Evolutionary conservation across 2,329 filamentous ascomycete species (phyloP).

Genomic region (Thelonectria olida): DNA sequence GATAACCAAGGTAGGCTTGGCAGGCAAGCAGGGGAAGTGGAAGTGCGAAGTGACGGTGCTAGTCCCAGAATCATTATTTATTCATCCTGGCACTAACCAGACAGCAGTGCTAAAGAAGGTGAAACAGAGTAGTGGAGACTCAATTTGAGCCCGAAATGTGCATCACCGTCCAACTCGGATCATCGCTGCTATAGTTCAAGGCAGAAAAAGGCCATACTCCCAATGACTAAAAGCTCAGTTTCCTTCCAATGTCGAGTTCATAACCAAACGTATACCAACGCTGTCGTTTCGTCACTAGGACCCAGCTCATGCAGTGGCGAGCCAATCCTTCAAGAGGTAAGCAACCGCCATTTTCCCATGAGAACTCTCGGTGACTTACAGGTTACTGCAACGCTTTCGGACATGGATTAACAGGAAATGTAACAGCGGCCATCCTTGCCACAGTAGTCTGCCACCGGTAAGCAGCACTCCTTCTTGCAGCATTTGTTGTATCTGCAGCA

Average conservation of each 20-base stretch:
- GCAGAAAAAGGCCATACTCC: no score
- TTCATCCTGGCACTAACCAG: no score
- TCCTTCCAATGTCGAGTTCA: background rate
- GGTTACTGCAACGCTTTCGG: background rate
- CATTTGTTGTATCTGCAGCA: conserved; percentile 4
- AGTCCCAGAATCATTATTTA: no score
- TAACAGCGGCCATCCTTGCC: conserved; percentile 3
- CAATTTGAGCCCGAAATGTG: no score
- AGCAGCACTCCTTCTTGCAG: conserved; percentile 2
- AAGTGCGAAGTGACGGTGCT: no score
- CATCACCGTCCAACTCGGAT: no score
- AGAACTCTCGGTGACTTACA: background rate
- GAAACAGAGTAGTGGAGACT: no score
- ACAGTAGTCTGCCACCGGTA: conserved; percentile 1
- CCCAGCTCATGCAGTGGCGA: background rate
- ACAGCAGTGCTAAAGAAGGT: no score
- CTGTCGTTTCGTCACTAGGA: background rate
- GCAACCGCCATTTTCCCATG: background rate
- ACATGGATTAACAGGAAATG: background rate
- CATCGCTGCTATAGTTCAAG: no score
- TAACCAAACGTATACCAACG: background rate
- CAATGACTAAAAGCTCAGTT: no score
- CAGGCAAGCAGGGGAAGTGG: no score
- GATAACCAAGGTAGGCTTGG: no score
- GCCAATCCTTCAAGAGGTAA: background rate